Evolutionary conservation across 192 early-diverging fungal species (phyloP).

Genomic region (Coemansia sp.): DNA sequence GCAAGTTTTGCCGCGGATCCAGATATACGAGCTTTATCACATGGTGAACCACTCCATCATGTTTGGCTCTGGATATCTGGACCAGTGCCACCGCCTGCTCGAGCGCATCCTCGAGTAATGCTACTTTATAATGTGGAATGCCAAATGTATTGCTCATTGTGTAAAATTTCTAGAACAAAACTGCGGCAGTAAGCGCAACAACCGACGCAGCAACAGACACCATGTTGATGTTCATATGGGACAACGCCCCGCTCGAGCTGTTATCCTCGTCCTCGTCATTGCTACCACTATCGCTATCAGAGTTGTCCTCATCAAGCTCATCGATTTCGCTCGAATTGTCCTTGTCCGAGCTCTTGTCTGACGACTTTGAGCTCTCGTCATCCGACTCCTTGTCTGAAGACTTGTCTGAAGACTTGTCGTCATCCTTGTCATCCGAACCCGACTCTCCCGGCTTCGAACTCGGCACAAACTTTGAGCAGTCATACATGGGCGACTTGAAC

Average conservation of each 20-base stretch:
- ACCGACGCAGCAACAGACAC: conserved; percentile 17
- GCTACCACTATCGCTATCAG: conserved; percentile 4
- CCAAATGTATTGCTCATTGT: not conserved
- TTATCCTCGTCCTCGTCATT: conserved; percentile 3
- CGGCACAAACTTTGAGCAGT: conserved; percentile 51
- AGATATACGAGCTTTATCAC: conserved; percentile 43
- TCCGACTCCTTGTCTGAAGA: not conserved
- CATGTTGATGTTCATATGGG: not conserved
- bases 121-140: not conserved
- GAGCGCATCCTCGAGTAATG: not conserved
- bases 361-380: not conserved
- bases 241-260: conserved; percentile 19
- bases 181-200: conserved; percentile 14
- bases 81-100: conserved; percentile 22
- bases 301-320: not conserved
- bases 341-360: not conserved
- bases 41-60: conserved; percentile 43
- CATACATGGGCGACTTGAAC: conserved; percentile 44
- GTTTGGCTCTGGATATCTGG: conserved; percentile 29
- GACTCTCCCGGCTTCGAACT: conserved; percentile 12
- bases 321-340: not conserved
- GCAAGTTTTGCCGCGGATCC: not conserved
- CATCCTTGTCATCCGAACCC: not conserved
- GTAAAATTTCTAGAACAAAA: conserved; percentile 18
- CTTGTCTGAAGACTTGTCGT: not conserved